Evolutionary conservation across 148 eudicot genomes (phyloP), one percentile per base, ranked within the genome.

Genomic region (Spergularia marina): DNA sequence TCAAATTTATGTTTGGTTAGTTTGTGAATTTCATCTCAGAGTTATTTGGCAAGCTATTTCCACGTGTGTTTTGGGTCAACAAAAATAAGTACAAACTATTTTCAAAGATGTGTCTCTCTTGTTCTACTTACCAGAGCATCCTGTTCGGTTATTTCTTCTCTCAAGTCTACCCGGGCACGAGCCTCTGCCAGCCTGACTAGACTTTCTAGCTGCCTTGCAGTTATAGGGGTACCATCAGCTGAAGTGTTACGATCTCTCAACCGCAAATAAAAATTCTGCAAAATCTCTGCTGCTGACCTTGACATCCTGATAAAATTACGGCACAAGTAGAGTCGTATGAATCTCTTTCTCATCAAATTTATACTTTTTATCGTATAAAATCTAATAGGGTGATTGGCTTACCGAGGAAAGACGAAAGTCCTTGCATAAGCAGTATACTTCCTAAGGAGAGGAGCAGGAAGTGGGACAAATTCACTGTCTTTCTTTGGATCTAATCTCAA

Each of bases 131-230:
- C 99, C 91, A 80, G 65, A 76, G 99, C 99, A 89, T 95, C 97
- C 83, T 95, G 91, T 14, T 77, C 83, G 66, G 92, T 89, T 83
- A 95, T 89, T 84, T 87, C 94, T 77, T 91, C 97, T 78, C 98
- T 91, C 71, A 95, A 82, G 72, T 95, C 98, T 76, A 95, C 83
- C 74, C 94, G 85, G 65, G 99, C 97, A 74, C 98, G 94, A 82
- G 99, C 99, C 85, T 87, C 90, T 39, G 99, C 97, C 82, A 95
- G 85, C 85, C 99, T 89, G 57, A 95, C 97, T 53, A 95, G 87
- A 72, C 98, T 92, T 83, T 95, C 98, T 71, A 95, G 82, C 83
- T 95, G 99, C 85, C 99, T 89, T 67, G 99, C 99, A 20, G 99
- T 95, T 85, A 95, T 92, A 72, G 99, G 99, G 58, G 98, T 95